phyloP scores from a whole-genome alignment of 371 early-diverging fungal species.

The Zychaea mexicana region DNA sequence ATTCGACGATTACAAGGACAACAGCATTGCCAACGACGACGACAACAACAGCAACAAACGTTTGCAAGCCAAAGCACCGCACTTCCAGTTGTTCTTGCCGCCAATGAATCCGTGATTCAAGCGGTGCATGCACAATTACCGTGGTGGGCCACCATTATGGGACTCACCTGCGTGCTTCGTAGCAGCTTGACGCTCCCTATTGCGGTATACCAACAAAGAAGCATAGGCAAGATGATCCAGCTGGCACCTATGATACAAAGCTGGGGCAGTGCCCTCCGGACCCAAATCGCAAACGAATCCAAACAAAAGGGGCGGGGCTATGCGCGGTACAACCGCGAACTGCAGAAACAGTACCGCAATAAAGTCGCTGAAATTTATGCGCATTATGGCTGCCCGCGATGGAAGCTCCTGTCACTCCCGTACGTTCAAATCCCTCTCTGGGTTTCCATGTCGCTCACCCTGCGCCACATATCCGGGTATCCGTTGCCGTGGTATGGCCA shows the following conservation, averaged over 20 bases:
- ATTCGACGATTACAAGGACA: background rate
- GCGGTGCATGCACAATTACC: slow-evolving; percentile 54
- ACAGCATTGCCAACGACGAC: too few species aligned
- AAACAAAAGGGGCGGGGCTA: slow-evolving; percentile 44
- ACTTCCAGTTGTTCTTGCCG: slow-evolving; percentile 31
- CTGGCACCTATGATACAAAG: slow-evolving; percentile 67
- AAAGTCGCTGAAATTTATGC: slow-evolving; percentile 64
- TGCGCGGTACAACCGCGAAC: slow-evolving; percentile 45
- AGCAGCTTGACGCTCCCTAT: slow-evolving; percentile 71
- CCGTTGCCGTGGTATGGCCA: slow-evolving; percentile 60
- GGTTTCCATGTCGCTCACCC: slow-evolving; percentile 67
- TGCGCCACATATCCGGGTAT: slow-evolving; percentile 68
- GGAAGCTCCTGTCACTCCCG: slow-evolving; percentile 66
- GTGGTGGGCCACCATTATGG: slow-evolving; percentile 74
- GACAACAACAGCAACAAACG: background rate
- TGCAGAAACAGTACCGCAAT: slow-evolving; percentile 60
- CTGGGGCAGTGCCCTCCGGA: slow-evolving; percentile 63
- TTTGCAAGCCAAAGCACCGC: background rate
- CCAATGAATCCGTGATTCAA: slow-evolving; percentile 47
- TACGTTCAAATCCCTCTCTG: slow-evolving; percentile 81
- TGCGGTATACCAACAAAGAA: slow-evolving; percentile 71
- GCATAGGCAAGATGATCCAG: slow-evolving; percentile 55
- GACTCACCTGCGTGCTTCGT: slow-evolving; percentile 62
- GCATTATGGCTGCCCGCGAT: slow-evolving; percentile 63
- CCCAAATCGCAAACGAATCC: slow-evolving; percentile 47